Conservation (phyloP, 73 alveolate genomes). For the Uronychia binucleata region DNA sequence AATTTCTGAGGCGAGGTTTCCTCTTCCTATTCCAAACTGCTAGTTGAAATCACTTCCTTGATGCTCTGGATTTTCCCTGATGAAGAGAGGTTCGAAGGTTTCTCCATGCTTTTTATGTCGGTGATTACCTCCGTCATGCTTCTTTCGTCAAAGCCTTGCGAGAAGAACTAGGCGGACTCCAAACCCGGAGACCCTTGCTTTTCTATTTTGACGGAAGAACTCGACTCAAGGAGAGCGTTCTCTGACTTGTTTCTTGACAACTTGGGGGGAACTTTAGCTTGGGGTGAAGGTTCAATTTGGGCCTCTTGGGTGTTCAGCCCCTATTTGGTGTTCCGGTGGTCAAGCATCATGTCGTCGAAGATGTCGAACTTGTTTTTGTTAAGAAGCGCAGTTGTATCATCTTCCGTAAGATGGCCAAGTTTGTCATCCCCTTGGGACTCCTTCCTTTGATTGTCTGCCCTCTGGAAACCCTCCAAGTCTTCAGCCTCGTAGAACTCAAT, state of each 20-base stretch:
- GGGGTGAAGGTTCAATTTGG: background rate
- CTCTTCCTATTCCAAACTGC: background rate
- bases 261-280: background rate
- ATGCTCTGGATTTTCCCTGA: background rate
- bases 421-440: too few relatives aligned
- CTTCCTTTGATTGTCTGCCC: too few relatives aligned
- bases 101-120: background rate
- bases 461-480: background rate
- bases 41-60: background rate
- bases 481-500: background rate
- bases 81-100: background rate
- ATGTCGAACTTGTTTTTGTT: background rate
- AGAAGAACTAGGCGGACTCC: background rate
- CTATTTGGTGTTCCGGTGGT: too few relatives aligned
- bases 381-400: background rate
- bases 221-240: background rate
- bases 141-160: background rate
- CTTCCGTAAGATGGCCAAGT: too few relatives aligned
- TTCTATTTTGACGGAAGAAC: background rate
- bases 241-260: background rate
- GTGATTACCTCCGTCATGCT: background rate
- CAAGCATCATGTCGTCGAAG: background rate
- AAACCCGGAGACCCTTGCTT: background rate
- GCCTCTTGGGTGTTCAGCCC: too few relatives aligned
- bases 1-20: background rate